Evolutionary conservation across 345 rosid species (phyloP), one percentile per base, ranked within the genome.

Genomic region (Draba incana): DNA sequence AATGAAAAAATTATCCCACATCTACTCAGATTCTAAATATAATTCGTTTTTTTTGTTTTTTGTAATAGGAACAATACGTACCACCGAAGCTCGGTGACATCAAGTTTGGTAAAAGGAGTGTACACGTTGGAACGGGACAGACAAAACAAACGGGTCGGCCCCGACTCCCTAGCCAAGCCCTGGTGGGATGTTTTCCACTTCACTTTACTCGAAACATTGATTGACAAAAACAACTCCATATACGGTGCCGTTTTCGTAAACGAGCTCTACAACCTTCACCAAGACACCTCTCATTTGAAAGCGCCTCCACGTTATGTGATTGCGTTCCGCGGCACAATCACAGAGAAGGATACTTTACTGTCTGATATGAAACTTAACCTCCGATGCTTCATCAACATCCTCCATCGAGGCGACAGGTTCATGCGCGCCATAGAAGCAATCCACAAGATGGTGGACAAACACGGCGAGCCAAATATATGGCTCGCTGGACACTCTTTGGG

Each of bases 101-200:
- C 86, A 64, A 58, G 83, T 72, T 66, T 83, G 76, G 85, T 85
- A 67, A 55, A 79, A 57, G 83, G 84, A 57, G 89, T 83, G 53
- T 81, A 79, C 64, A 35, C 52, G 64, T 16, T 79, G 55, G 86
- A 82, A 74, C 37, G 48, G 5, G 89, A 82, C 31, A 82, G 81
- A 71, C 83, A 77, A 54, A 42, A 57, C 27, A 64, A 81, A 10
- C 81, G 79, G 7, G 11, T 56, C 9, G 83, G 81, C 39, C 45
- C 68, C 2, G 11, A 77, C 42, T 76, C 81, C 41, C 70, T 58
- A 45, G 84, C 83, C 45, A 52, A 63, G 4, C 78, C 71, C 0
- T 87, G 93, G 93, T 87, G 93, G 90, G 81, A 82, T 12, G 75
- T 66, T 46, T 82, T 79, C 76, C 50, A 82, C 67, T 85, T 87